phyloP scores from a whole-genome alignment of 768 basidiomycete species.

The Rhodocollybia butyracea region DNA sequence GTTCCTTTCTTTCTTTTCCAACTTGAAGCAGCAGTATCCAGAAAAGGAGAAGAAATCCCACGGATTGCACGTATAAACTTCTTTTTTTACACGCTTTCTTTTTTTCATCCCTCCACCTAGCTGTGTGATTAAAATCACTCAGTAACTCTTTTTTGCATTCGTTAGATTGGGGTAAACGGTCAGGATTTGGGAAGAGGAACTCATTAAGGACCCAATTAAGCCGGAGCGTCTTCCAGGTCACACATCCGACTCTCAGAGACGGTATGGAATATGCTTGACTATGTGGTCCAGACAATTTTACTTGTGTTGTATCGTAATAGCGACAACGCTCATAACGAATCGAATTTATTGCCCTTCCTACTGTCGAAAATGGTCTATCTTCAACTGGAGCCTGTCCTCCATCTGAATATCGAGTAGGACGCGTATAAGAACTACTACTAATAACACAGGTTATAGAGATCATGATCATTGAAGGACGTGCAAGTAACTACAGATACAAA shows the following conservation, averaged over 20 bases:
- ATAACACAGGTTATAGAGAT: neutral
- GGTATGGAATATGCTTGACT: conserved; percentile 68
- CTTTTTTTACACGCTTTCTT: conserved; percentile 3
- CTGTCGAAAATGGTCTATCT: too few relatives aligned
- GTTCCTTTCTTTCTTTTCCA: too few relatives aligned
- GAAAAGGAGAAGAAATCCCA: neutral
- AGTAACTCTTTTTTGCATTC: conserved; percentile 12
- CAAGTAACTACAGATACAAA: neutral
- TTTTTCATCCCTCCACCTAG: conserved; percentile 31
- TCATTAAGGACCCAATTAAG: conserved; percentile 65
- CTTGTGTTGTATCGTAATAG: neutral
- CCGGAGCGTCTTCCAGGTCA: conserved; percentile 60
- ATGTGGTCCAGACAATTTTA: conserved; percentile 58
- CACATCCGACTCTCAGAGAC: conserved; percentile 32
- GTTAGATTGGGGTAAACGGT: conserved; percentile 50
- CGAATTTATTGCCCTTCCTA: too few relatives aligned
- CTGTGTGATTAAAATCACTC: conserved; percentile 1
- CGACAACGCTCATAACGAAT: too few relatives aligned
- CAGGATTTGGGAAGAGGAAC: conserved; percentile 40
- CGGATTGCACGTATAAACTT: neutral
- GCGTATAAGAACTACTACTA: too few relatives aligned
- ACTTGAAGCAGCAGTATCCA: too few relatives aligned
- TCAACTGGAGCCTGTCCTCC: too few relatives aligned
- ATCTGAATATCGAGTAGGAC: too few relatives aligned
- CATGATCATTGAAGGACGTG: neutral